phyloP scores from a whole-genome alignment of 2,329 filamentous ascomycete species.

The Cadophora sp. region DNA sequence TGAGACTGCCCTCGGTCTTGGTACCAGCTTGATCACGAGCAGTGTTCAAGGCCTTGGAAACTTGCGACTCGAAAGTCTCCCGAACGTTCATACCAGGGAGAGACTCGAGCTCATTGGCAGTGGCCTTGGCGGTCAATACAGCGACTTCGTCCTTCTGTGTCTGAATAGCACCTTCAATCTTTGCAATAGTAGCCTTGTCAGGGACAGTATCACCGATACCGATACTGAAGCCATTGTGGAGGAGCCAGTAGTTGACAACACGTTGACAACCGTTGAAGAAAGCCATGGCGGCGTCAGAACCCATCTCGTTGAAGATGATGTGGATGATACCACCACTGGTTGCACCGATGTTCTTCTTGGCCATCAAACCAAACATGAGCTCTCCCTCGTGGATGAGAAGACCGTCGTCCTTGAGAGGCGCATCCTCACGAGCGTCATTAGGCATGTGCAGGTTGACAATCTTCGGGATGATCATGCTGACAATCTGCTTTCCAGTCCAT shows the following conservation, averaged over 20 bases:
- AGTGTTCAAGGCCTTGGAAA: constrained; percentile 90
- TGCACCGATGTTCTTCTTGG: constrained; percentile 94
- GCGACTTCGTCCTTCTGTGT: constrained; percentile 83
- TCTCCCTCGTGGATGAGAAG: constrained; percentile 86
- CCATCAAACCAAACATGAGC: constrained; percentile 87
- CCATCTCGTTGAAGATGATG: constrained; percentile 94
- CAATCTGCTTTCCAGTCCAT: constrained; percentile 98
- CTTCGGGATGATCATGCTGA: constrained; percentile 88
- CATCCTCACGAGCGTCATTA: constrained; percentile 64
- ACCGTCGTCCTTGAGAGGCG: constrained; percentile 76
- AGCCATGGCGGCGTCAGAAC: constrained; percentile 82
- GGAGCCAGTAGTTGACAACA: constrained; percentile 95
- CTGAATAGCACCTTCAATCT: constrained; percentile 83
- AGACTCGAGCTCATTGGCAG: constrained; percentile 87
- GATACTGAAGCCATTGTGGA: constrained; percentile 96
- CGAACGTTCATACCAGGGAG: constrained; percentile 97
- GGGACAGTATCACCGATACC: constrained; percentile 98
- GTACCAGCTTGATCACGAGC: constrained; percentile 97
- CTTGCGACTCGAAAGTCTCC: constrained; percentile 97
- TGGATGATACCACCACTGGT: constrained; percentile 91
- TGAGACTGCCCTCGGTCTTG: constrained; percentile 88
- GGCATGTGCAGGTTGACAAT: constrained; percentile 80
- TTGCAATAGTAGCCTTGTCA: constrained; percentile 81
- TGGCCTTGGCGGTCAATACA: constrained; percentile 77
- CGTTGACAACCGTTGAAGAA: constrained; percentile 97